phyloP scores from a whole-genome alignment of 208 protist species.

The Trypanosoma congolense region DNA sequence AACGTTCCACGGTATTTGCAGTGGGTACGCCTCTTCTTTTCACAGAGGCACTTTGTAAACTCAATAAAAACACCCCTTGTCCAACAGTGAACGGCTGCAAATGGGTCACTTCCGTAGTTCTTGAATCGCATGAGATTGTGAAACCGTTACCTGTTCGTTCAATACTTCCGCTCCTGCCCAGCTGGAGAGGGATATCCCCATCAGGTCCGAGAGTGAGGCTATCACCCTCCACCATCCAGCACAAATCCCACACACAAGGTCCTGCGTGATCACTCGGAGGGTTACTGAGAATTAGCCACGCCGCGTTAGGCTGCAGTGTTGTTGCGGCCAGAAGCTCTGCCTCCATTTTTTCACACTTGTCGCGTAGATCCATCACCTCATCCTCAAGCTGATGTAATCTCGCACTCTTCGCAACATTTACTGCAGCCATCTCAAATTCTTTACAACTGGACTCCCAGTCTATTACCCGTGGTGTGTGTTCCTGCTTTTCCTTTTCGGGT shows the following conservation, averaged over 20 bases:
- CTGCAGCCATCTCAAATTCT: slow-evolving; percentile 39
- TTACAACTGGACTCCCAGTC: slow-evolving; percentile 62
- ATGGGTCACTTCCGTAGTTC: slow-evolving; percentile 29
- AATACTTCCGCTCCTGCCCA: slow-evolving; percentile 26
- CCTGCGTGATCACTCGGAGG: slow-evolving; percentile 32
- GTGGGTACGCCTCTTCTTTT: slow-evolving; percentile 4
- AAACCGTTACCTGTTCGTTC: slow-evolving; percentile 27
- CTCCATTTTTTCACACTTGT: slow-evolving; percentile 30
- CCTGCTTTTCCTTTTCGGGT: slow-evolving; percentile 5
- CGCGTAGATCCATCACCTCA: slow-evolving; percentile 26
- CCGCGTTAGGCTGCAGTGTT: slow-evolving; percentile 23
- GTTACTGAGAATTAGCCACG: slow-evolving; percentile 55
- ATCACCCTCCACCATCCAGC: slow-evolving; percentile 24
- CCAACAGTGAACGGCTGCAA: slow-evolving; percentile 42
- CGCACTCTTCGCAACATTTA: slow-evolving; percentile 15
- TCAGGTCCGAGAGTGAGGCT: slow-evolving; percentile 35
- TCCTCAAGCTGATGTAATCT: slow-evolving; percentile 20
- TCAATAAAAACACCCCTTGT: slow-evolving; percentile 37
- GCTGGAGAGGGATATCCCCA: slow-evolving; percentile 38
- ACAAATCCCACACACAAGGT: slow-evolving; percentile 44
- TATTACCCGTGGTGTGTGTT: slow-evolving; percentile 34
- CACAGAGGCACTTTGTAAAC: slow-evolving; percentile 18
- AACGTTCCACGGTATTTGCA: too few relatives aligned
- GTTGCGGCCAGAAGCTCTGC: slow-evolving; percentile 26
- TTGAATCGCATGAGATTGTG: slow-evolving; percentile 22